Base-by-base conservation (phyloP, 306 rosid genomes). In the Quercus berberidifolia region DNA sequence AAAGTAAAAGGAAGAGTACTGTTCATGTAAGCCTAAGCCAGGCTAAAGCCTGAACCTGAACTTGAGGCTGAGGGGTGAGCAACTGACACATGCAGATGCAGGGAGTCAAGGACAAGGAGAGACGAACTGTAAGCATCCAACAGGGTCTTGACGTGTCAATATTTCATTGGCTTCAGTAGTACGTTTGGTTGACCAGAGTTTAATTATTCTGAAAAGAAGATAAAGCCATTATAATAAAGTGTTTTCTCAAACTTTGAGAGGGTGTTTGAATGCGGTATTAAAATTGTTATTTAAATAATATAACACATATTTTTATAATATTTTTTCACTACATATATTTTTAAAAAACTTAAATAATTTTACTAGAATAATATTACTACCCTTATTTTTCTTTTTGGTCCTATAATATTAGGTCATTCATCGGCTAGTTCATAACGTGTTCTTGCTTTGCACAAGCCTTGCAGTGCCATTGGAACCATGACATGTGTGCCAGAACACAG, bases 241-340 rank as follows among this genome's bases (percentile, higher is more conserved):
- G 17, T 49, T 49, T 12, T 49, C 12, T 17, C 17, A 49, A 11
- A 11, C 15, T 49, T 49, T 6, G 0, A 1, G 2, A 5, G 31
- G 31, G 0, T 35, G 9, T 35, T 35, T 6, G 41, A 6, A 2
- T 0, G 41, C 4, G 7, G 7, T 33, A 33, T 33, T 33, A 33
- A 33, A 33, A 33, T 33, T 1, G 1, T 1, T 5, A 1, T 33
- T 5, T 33, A 33, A 5, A 33, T 1, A 33, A 1, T 0, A 1
- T 1, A 31, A 31, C 1, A 5, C 5, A 0, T 35, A 6, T 35
- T 35, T 35, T 35, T 35, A 6, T 6, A 35, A 1, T 1, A 35
- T 6, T 35, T 35, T 35, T 35, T 6, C 0, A 6, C 0, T 0
- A 6, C 0, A 1, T 0, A 1, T 1, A 6, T 35, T 35, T 35